phyloP scores from a whole-genome alignment of 2,329 filamentous ascomycete genomes.

The Cryoendolithus antarcticus region DNA sequence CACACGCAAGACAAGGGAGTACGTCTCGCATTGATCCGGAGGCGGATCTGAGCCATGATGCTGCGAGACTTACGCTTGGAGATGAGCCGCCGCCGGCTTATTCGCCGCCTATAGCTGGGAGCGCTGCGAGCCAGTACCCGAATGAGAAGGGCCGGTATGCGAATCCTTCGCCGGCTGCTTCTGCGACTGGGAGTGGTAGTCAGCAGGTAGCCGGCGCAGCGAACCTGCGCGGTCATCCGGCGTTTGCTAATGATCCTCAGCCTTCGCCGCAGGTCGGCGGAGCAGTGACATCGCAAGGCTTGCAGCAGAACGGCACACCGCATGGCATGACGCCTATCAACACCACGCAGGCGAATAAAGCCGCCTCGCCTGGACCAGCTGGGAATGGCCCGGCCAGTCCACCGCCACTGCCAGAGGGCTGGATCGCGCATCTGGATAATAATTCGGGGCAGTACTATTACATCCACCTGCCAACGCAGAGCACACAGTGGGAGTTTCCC shows the following conservation, averaged over 20 bases:
- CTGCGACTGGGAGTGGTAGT: conserved; percentile 20
- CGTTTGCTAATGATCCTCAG: conserved; percentile 74
- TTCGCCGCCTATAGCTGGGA: conserved; percentile 39
- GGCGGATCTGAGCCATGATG: conserved; percentile 13
- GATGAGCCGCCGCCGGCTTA: conserved; percentile 93
- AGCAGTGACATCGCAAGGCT: conserved; percentile 21
- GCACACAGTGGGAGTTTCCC: conserved; percentile 97
- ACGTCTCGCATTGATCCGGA: conserved; percentile 28
- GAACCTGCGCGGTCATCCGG: conserved; percentile 53
- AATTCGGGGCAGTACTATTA: conserved; percentile 98
- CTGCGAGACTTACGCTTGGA: too few relatives aligned
- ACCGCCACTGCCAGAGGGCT: conserved; percentile 88
- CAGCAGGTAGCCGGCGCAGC: conserved; percentile 5
- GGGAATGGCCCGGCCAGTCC: conserved; percentile 62
- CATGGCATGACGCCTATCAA: conserved; percentile 30
- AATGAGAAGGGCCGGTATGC: conserved; percentile 58
- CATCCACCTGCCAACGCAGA: conserved; percentile 87
- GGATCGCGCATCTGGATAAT: conserved; percentile 93
- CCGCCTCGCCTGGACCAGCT: conserved; percentile 24
- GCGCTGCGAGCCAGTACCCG: conserved; percentile 49
- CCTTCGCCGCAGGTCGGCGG: conserved; percentile 35
- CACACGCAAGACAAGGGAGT: conserved; percentile 7
- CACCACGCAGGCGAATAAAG: conserved; percentile 22
- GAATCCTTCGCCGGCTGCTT: conserved; percentile 25
- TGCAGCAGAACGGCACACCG: conserved; percentile 18